phyloP scores from a whole-genome alignment of 2,329 filamentous ascomycete species.

The Apiospora marii region DNA sequence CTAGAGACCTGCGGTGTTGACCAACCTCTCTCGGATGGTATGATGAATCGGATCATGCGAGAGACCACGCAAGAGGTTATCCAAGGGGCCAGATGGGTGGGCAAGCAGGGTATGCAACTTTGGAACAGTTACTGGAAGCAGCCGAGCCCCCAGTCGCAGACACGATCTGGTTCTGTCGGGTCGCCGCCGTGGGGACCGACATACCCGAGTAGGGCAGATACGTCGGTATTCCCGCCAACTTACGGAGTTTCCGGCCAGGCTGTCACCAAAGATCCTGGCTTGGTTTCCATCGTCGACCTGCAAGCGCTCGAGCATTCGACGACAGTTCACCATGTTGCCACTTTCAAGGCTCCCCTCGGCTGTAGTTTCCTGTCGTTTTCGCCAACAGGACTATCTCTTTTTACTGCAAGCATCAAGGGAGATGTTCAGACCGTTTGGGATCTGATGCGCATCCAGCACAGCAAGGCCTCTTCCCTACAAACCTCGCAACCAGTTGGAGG shows the following conservation, averaged over 20 bases:
- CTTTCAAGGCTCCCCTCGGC: conserved; percentile 75
- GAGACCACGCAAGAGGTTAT: conserved; percentile 82
- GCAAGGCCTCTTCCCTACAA: conserved; percentile 68
- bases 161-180: conserved; percentile 52
- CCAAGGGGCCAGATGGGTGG: conserved; percentile 77
- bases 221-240: conserved; percentile 74
- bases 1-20: conserved; percentile 73
- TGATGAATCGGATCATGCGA: conserved; percentile 79
- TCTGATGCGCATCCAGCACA: conserved; percentile 70
- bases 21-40: conserved; percentile 73
- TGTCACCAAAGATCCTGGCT: conserved; percentile 70
- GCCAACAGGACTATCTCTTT: conserved; percentile 74
- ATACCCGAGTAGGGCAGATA: conserved; percentile 56
- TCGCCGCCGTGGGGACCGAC: conserved; percentile 57
- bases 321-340: conserved; percentile 70
- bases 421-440: conserved; percentile 87
- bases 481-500: conserved; percentile 55
- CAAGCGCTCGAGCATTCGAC: conserved; percentile 62
- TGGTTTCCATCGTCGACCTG: conserved; percentile 79
- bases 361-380: conserved; percentile 85
- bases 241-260: conserved; percentile 69
- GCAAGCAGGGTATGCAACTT: conserved; percentile 77
- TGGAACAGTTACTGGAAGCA: conserved; percentile 85
- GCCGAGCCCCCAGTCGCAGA: conserved; percentile 52
- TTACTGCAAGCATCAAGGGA: conserved; percentile 84